Percentiles rank a stretch among this genome's conserved stretches.
phyloP scores from a whole-genome alignment of 2,329 filamentous ascomycete species.

The Cordyceps cateniannulata region DNA sequence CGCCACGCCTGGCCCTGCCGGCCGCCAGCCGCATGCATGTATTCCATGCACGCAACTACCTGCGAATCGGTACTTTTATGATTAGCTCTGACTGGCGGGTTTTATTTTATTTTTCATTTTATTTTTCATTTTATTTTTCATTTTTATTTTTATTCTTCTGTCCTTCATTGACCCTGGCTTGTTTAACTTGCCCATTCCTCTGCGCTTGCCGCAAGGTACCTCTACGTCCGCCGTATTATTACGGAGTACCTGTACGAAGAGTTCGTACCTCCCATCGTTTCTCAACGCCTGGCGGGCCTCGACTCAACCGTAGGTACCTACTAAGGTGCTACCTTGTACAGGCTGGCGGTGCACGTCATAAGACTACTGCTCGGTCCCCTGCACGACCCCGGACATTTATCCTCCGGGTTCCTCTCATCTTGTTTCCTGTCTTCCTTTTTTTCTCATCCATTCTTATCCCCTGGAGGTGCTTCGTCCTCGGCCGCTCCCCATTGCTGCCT shows the following conservation, averaged over 20 bases:
- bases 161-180: background rate
- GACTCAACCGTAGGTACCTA: background rate
- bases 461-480: background rate
- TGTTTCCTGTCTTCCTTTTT: background rate
- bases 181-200: background rate
- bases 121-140: background rate
- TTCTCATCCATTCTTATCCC: background rate
- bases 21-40: constrained; percentile 10
- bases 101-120: background rate
- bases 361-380: constrained; percentile 2
- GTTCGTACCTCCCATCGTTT: too few relatives aligned
- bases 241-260: background rate
- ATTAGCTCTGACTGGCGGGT: background rate
- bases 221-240: background rate
- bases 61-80: constrained; percentile 2
- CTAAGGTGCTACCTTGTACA: too few relatives aligned
- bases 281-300: background rate
- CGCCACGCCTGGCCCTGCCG: constrained; percentile 6
- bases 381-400: background rate
- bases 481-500: background rate
- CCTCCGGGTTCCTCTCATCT: background rate
- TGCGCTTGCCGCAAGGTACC: background rate
- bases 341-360: constrained; percentile 12
- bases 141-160: background rate
- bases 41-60: constrained; percentile 1